phyloP scores from a whole-genome alignment of 2,329 filamentous ascomycete species.

The Aspergillus amoenus region DNA sequence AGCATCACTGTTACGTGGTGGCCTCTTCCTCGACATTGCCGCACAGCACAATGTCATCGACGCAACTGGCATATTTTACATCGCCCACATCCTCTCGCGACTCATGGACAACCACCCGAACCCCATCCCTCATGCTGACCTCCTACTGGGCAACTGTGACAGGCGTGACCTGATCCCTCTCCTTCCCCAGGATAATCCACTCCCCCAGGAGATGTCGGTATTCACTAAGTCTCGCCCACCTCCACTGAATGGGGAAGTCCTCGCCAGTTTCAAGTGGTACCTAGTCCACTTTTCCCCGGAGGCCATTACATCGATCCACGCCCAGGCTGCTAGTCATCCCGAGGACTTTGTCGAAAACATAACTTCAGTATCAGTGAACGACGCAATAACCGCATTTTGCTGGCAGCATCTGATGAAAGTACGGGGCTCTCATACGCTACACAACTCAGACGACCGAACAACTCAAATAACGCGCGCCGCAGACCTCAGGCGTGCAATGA shows the following conservation, averaged over 20 bases:
- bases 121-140: conserved; percentile 7
- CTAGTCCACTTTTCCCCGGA: conserved; percentile 8
- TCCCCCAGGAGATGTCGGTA: conserved; percentile 16
- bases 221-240: conserved; percentile 1
- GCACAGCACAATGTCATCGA: conserved; percentile 29
- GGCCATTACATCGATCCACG: conserved; percentile 4
- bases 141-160: conserved; percentile 21
- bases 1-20: conserved; percentile 24
- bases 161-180: conserved; percentile 17
- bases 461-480: conserved; percentile 19
- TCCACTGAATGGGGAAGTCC: neutral
- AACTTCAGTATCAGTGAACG: conserved; percentile 19
- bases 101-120: conserved; percentile 5
- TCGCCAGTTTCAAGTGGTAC: conserved; percentile 14
- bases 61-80: conserved; percentile 20
- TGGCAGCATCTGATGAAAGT: conserved; percentile 17
- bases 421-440: conserved; percentile 3
- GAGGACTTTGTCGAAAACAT: neutral
- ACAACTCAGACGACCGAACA: neutral
- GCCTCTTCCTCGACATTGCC: conserved; percentile 23
- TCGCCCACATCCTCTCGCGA: conserved; percentile 16
- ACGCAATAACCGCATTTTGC: conserved; percentile 20
- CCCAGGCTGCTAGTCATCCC: neutral
- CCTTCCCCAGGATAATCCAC: conserved; percentile 6
- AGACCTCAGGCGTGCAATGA: conserved; percentile 19